Conservation (phyloP, 108 stramenopile genomes). For the Cyclotella choctawhatcheeana region DNA sequence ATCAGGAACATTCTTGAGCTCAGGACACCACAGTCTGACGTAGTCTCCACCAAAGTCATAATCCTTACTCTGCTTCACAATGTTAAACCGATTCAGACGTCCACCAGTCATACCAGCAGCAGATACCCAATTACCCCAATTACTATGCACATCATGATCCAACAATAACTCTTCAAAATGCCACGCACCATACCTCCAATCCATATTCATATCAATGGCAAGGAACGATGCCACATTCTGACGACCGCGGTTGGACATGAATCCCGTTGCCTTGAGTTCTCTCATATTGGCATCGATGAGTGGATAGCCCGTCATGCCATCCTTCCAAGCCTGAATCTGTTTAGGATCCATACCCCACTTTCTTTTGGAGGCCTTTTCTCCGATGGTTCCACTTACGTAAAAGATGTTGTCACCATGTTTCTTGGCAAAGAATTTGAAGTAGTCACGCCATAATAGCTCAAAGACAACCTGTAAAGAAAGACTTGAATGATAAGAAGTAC, state of each 20-base stretch:
- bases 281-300: constrained; percentile 99
- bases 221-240: constrained; percentile 96
- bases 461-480: too few relatives aligned
- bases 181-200: constrained; percentile 96
- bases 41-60: constrained; percentile 96
- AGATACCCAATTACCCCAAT: constrained; percentile 96
- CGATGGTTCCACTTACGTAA: constrained; percentile 73
- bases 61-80: constrained; percentile 94
- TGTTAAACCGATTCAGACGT: constrained; percentile 91
- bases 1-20: constrained; percentile 82
- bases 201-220: constrained; percentile 90
- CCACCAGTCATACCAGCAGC: constrained; percentile 92
- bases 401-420: constrained; percentile 92
- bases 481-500: too few relatives aligned
- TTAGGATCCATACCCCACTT: constrained; percentile 70
- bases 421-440: constrained; percentile 90
- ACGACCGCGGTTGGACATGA: constrained; percentile 97
- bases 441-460: constrained; percentile 97
- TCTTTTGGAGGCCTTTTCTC: constrained; percentile 20
- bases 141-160: constrained; percentile 95
- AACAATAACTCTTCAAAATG: constrained; percentile 91
- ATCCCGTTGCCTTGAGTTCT: constrained; percentile 94
- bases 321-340: constrained; percentile 73
- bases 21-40: constrained; percentile 95
- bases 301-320: constrained; percentile 91